Base-by-base conservation (phyloP, 495 filamentous ascomycete species). In the Apiosordaria backusii region DNA sequence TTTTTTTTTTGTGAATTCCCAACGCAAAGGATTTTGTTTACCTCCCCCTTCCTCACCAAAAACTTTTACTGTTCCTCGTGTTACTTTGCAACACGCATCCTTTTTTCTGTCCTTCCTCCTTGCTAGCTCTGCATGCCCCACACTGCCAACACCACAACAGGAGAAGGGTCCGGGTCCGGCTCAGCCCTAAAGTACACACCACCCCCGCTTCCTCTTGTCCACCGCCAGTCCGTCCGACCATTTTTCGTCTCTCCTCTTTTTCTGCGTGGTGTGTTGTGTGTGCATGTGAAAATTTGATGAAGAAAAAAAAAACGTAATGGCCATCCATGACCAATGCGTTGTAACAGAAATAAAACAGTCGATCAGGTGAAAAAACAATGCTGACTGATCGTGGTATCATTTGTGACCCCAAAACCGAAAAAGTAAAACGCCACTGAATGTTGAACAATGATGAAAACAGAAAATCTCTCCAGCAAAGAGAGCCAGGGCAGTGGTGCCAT, bases 401-500 rank as follows among this genome's bases (percentile, higher is more conserved):
- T 9, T 45, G 35, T 4, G 27, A 45, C 35, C 35, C 35, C 35
- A 45, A 45, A 45, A 1, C 35, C 35, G 63, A 60, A 67, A 60
- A 70, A 60, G 67, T 15, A 57, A 68, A 70, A 68, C 66, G 69
- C 69, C 64, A 61, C 55, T 67, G 50, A 50, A 70, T 45, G 35
- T 13, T 45, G 35, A 7, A 45, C 35, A 45, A 45, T 70, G 65
- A 54, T 64, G 21, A 60, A 62, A 65, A 53, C 55, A 57, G 60
- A 73, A 57, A 35, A 61, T 25, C 24, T 19, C 24, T 40, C 26
- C 58, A 27, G 25, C 58, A 27, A 27, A 27, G 69, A 68, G 63
- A 68, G 35, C 22, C 60, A 27, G 74, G 72, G 74, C 70, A 72
- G 66, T 75, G 74, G 72, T 74, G 66, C 74, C 72, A 45, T 66